Evolutionary conservation across 106 monocot genomes (phyloP), one percentile per base, ranked within the genome.

Genomic region (Dendrobium huoshanense): DNA sequence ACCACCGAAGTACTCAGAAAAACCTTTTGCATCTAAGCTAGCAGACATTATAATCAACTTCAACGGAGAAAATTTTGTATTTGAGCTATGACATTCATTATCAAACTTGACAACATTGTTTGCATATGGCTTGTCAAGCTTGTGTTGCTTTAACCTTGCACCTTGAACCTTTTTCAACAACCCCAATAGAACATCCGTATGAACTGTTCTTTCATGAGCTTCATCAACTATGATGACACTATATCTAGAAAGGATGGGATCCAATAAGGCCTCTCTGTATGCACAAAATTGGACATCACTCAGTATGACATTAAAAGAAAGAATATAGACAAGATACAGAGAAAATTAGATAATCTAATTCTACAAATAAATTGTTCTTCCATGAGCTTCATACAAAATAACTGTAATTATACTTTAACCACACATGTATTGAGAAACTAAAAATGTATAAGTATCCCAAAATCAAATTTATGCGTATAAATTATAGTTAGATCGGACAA

Each of bases 1-100:
- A 55, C 91, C 91, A 80, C 86, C 83, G 85, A 95, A 93, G 80
- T 93, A 99, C 82, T 90, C 95, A 1, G 93, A 99, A 77, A 99
- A 99, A 73, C 86, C 83, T 67, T 80, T 93, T 11, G 98, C 98
- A 83, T 99, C 92, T 82, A 99, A 87, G 83, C 95, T 99, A 79
- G 98, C 98, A 85, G 98, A 99, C 95, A 95, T 99, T 72, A 99
- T 85, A 68, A 99, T 87, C 86, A 99, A 87, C 84, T 99, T 99
- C 17, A 99, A 81, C 54, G 95, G 82, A 82, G 87, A 59, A 82
- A 80, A 73, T 70, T 87, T 91, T 20, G 16, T 49, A 42, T 37
- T 84, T 31, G 33, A 55, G 47, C 58, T 54, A 75, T 83, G 81
- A 75, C 2, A 49, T 73, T 75, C 89, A 77, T 49, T 73, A 40